A percentile compares a stretch with the other conserved stretches of the same genome.
These are phyloP conservation scores for Phalaenopsis equestris DNA, from an alignment of 106 monocot species.

Conservation along the genomic window DNA sequence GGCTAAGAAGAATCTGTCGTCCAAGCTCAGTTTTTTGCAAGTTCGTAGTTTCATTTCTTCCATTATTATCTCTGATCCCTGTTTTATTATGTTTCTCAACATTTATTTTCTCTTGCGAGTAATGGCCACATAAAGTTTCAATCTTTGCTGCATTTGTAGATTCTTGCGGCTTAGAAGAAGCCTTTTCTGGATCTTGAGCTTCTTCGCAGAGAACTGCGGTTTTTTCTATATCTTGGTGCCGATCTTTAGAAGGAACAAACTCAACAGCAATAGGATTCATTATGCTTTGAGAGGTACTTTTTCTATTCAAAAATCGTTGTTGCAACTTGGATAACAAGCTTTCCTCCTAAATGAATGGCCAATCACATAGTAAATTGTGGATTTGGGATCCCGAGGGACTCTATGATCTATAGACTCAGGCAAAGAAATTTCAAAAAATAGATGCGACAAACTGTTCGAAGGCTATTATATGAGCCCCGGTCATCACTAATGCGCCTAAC, in stretches of 20 bases:
- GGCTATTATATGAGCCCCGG: too few relatives aligned
- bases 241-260: conserved; percentile 63
- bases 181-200: conserved; percentile 8
- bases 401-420: conserved; percentile 42
- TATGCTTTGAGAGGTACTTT: conserved; percentile 17
- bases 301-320: conserved; percentile 16
- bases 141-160: neutral
- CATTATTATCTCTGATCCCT: conserved; percentile 16
- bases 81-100: conserved; percentile 20
- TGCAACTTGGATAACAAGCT: conserved; percentile 15
- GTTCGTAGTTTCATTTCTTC: conserved; percentile 21
- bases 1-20: conserved; percentile 75
- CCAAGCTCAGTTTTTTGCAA: conserved; percentile 58
- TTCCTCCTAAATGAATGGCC: conserved; percentile 52
- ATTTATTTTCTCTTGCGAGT: conserved; percentile 17
- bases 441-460: conserved; percentile 12
- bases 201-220: neutral
- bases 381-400: conserved; percentile 64
- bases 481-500: too few relatives aligned
- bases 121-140: neutral
- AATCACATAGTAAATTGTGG: conserved; percentile 48
- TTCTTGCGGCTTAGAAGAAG: neutral
- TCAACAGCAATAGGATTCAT: conserved; percentile 96
- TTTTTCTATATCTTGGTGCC: conserved; percentile 23
- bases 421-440: conserved; percentile 24